A percentile compares a stretch with the other conserved stretches of the same genome.
These are phyloP conservation scores for Phytophthora kernoviae DNA, from an alignment of 352 stramenopile species.

Conservation along the genomic window DNA sequence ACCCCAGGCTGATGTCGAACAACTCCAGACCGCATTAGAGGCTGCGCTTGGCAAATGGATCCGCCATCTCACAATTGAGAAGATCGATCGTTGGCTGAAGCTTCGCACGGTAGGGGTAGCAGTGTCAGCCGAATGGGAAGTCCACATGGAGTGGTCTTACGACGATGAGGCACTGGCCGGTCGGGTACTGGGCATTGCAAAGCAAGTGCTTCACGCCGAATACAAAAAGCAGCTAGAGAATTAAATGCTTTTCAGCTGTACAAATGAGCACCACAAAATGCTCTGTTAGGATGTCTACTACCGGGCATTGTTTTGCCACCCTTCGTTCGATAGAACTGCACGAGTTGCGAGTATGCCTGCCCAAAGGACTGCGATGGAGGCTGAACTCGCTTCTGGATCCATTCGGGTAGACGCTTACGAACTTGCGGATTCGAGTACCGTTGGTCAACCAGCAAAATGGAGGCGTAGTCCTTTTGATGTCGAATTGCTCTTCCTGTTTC, in stretches of 20 bases:
- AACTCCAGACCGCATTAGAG: constrained; percentile 56
- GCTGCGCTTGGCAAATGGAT: constrained; percentile 68
- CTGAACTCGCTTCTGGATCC: constrained; percentile 83
- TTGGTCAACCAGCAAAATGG: constrained; percentile 96
- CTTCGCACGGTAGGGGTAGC: constrained; percentile 70
- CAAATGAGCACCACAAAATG: constrained; percentile 4
- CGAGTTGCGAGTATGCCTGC: constrained; percentile 71
- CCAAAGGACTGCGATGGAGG: constrained; percentile 63
- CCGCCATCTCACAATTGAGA: constrained; percentile 54
- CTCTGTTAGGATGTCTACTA: constrained; percentile 18
- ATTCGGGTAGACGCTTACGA: constrained; percentile 72
- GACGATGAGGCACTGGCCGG: constrained; percentile 85
- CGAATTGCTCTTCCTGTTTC: constrained; percentile 93
- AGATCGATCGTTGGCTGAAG: constrained; percentile 76
- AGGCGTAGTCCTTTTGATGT: constrained; percentile 97
- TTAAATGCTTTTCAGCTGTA: constrained; percentile 18
- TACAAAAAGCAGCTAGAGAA: constrained; percentile 52
- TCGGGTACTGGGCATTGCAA: constrained; percentile 81
- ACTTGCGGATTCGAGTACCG: constrained; percentile 87
- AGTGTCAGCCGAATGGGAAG: constrained; percentile 77
- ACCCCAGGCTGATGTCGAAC: constrained; percentile 62
- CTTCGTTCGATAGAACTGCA: constrained; percentile 80
- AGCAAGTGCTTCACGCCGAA: constrained; percentile 75
- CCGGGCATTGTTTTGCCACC: background rate
- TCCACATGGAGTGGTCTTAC: constrained; percentile 84